Evolutionary conservation across 495 filamentous ascomycete species (phyloP), one percentile per base, ranked within the genome.

Genomic region (Evansstolkia leycettana): DNA sequence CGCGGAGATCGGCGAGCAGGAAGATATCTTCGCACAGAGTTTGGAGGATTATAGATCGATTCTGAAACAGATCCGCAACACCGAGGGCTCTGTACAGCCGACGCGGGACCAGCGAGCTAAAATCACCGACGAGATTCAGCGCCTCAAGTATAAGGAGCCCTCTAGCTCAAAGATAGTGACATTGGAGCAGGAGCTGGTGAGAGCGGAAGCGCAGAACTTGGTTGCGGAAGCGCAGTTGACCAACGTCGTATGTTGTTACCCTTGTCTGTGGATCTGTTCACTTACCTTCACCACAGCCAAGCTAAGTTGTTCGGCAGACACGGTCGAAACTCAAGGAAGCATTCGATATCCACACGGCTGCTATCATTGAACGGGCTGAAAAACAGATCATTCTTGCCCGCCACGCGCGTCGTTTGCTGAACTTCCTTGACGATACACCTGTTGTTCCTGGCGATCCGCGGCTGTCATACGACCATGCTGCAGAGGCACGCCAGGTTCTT

Each of bases 151-250:
- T 45, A 94, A 89, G 61, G 90, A 95, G 49, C 88, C 89, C 1
- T 65, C 73, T 39, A 86, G 75, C 45, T 58, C 79, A 0, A 78
- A 75, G 50, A 61, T 96, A 30, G 73, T 80, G 16, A 80, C 74
- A 17, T 66, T 96, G 28, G 90, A 98, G 69, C 89, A 95, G 65
- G 90, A 98, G 66, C 73, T 98, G 30, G 88, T 95, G 5, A 67
- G 90, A 41, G 86, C 86, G 11, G 92, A 96, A 68, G 90, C 90
- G 5, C 87, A 95, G 67, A 87, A 81, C 41, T 55, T 96, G 37
- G 90, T 98, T 45, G 92, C 90, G 2, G 92, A 98, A 58, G 92
- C 92, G 14, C 90, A 98, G 61, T 66, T 98, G 62, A 89, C 82
- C 34, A 96, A 96, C 57, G 75, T 93, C 41, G 84, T 89, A 65